phyloP scores from a whole-genome alignment of 257 asterid species.

The Paraleonurus japonicus region DNA sequence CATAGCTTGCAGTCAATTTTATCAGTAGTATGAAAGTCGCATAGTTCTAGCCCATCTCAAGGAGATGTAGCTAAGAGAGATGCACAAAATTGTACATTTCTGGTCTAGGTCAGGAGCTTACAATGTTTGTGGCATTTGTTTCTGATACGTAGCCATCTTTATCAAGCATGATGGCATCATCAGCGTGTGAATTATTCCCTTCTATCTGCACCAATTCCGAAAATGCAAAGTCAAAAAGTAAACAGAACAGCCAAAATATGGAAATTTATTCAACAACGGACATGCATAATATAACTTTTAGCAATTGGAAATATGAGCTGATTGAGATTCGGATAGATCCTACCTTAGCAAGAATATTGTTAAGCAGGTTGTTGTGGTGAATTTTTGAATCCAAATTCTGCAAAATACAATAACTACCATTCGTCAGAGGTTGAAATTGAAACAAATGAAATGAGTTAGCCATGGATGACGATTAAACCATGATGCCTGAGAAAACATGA shows the following conservation, averaged over 20 bases:
- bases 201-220: constrained; percentile 61
- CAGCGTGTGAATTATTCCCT: constrained; percentile 84
- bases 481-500: not conserved
- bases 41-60: too few relatives aligned
- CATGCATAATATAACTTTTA: not conserved
- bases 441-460: not conserved
- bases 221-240: constrained; percentile 10
- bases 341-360: constrained; percentile 95
- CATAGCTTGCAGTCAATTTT: not conserved
- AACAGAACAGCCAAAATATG: not conserved
- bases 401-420: constrained; percentile 17
- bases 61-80: too few relatives aligned
- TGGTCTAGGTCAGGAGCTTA: constrained; percentile 37
- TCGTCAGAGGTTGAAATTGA: constrained; percentile 10
- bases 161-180: constrained; percentile 94
- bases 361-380: constrained; percentile 91
- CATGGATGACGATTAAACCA: not conserved
- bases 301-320: not conserved
- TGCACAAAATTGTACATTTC: not conserved
- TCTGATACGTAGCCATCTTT: constrained; percentile 91
- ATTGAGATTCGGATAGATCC: constrained; percentile 9
- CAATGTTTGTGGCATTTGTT: constrained; percentile 92
- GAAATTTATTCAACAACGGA: not conserved
- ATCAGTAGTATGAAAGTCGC: not conserved
- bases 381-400: constrained; percentile 96